phyloP scores from a whole-genome alignment of 140 eudicot genomes.

The Senecio squalidus region DNA sequence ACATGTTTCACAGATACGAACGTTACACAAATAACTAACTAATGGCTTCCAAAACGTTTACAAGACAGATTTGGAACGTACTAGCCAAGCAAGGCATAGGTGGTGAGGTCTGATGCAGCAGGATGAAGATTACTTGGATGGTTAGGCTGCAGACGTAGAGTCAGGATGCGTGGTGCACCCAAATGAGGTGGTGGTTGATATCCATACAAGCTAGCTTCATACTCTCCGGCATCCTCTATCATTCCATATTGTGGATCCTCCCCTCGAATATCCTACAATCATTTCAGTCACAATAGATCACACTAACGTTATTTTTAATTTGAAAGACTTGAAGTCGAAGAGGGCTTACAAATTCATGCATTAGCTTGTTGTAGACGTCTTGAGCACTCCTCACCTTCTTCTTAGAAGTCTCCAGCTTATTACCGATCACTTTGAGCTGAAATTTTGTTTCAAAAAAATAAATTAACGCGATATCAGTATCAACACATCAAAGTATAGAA shows the following conservation, averaged over 20 bases:
- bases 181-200: slow-evolving; percentile 34
- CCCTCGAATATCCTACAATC: slow-evolving; percentile 54
- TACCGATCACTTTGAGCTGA: slow-evolving; percentile 36
- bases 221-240: slow-evolving; percentile 76
- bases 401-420: slow-evolving; percentile 34
- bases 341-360: slow-evolving; percentile 64
- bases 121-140: slow-evolving; percentile 35
- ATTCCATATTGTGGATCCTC: slow-evolving; percentile 83
- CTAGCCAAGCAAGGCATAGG: slow-evolving; percentile 68
- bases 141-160: slow-evolving; percentile 55
- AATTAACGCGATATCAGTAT: neutral
- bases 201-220: slow-evolving; percentile 49
- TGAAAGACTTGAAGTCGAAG: slow-evolving; percentile 1
- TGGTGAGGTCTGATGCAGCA: slow-evolving; percentile 71
- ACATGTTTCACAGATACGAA: neutral
- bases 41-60: neutral
- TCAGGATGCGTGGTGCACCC: slow-evolving; percentile 35
- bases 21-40: neutral
- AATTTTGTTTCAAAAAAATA: neutral
- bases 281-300: slow-evolving; percentile 9
- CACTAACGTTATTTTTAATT: neutral
- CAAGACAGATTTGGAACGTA: neutral
- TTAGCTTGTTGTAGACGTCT: slow-evolving; percentile 55
- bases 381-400: slow-evolving; percentile 58
- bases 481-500: neutral